Evolutionary conservation across 2,329 filamentous ascomycete genomes (phyloP), one percentile per base, ranked within the genome.

Genomic region (Cladosporium sp.): DNA sequence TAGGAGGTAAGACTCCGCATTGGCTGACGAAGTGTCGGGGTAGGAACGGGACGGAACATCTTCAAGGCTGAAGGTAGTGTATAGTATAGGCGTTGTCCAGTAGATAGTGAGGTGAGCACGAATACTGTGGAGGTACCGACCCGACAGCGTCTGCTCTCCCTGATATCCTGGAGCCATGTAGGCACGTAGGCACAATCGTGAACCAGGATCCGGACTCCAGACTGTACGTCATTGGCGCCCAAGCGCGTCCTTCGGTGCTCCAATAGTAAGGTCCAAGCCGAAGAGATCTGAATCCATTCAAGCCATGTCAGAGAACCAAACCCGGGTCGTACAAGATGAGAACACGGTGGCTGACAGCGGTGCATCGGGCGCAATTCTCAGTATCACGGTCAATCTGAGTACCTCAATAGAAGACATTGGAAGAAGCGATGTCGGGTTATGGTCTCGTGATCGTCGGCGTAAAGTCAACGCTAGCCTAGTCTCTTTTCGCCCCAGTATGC

Each of bases 401-500:
- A 21, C 41, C 41, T 11, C 10, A 4, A 6, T 12, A 34, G 18
- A 55, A 55, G 18, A 6, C 18, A 58, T 58, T 6, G 30, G 14
- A 58, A 41, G 11, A 34, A 21, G 18, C 32, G 26, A 12, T 32
- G 32, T 32, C 18, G 52, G 18, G 18, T 34, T 24, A 30, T 28
- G 55, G 55, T 58, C 34, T 34, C 55, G 32, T 41, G 55, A 36
- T 36, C 32, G 55, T 58, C 32, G 32, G 34, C 34, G 34, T 36
- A 36, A 58, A 41, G 55, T 24, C 34, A 58, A 26, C 55, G 55
- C 55, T 41, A 58, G 55, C 32, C 11, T 24, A 11, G 30, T 28
- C 30, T 15, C 52, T 34, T 58, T 58, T 28, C 7, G 55, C 55
- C 55, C 55, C 55, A 58, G 32, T 41, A 21, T 24, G 55, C 55